Base-by-base conservation (phyloP, 495 filamentous ascomycete species). In the Penicillium argentinense region DNA sequence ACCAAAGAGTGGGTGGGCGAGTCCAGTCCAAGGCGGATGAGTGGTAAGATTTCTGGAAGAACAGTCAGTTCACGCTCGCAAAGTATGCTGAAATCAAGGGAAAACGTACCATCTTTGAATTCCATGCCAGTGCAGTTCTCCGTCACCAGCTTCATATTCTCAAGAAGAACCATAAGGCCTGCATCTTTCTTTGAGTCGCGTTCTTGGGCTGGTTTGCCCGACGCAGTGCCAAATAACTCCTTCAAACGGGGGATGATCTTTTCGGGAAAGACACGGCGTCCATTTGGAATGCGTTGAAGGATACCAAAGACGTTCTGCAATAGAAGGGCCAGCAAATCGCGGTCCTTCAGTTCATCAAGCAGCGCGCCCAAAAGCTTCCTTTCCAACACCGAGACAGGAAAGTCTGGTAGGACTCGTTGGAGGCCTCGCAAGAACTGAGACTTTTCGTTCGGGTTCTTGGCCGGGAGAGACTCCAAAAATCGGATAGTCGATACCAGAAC, bases 401-500 rank as follows among this genome's bases (percentile, higher is more conserved):
- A 98, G 24, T 92, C 90, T 1, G 85, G 83, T 5, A 97, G 65
- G 3, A 97, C 89, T 18, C 87, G 84, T 42, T 86, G 84, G 21
- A 98, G 70, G 0, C 95, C 95, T 39, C 90, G 79, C 76, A 98
- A 80, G 62, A 98, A 98, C 46, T 89, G 83, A 1, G 87, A 75
- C 62, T 97, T 98, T 59, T 98, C 95, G 56, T 80, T 86, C 0
- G 87, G 77, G 3, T 89, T 96, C 68, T 98, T 98, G 28, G 90
- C 86, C 2, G 93, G 91, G 40, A 98, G 77, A 0, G 81, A 75
- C 51, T 98, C 93, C 18, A 98, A 71, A 57, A 97, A 98, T 18
- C 95, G 91, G 41, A 98, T 91, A 0, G 95, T 93, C 1, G 90
- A 93, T 19, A 98, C 87, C 17, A 98, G 75, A 39, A 96, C 90